Base-by-base conservation (phyloP, 768 basidiomycete species). In the Albatrellus ellisii region DNA sequence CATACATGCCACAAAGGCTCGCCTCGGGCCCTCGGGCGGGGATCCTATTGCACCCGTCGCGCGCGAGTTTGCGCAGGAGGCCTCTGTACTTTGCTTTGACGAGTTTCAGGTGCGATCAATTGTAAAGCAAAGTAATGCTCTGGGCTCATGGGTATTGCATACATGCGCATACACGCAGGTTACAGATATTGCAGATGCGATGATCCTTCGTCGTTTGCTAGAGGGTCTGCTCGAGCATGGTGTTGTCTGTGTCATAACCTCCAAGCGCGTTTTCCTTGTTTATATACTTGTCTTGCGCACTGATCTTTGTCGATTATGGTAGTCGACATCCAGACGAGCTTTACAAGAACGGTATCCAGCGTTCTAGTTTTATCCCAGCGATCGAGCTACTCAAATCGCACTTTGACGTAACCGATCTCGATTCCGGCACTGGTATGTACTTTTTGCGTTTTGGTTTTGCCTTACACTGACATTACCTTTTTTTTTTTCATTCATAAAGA, bases 261-360 rank as follows among this genome's bases (percentile, higher is more conserved):
- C 92, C 41, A 99, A 99, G 94, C 35, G 29, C 12, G n/a, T 25
- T 15, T 21, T 36, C 26, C 29, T 8, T 6, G 14, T 27, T 18
- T 4, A 24, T 31, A 8, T n/a, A 9, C 2, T 21, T 32, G 21
- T 43, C 14, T 31, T 24, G 9, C 11, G 8, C 20, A 4, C 27
- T 26, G 10, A 29, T 42, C 25, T 9, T 1, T 20, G 14, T 2
- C 3, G 12, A 32, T 15, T 27, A 3, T 7, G n/a, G 2, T 51
- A 99, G 94, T 63, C 95, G 95, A 45, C 90, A 95, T 57, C 95
- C 95, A 2, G 84, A 97, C 53, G 88, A 97, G 24, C 69, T 99
- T 1, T 99, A 99, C 68, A 92, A 94, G 73, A 98, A 98, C 49
- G 95, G 95, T 0, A 95, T 99, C 32, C 95, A 99, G 58, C 75